These are phyloP conservation scores for Mallotus nudiflorus DNA, from an alignment of 345 rosid genomes.

Conservation along the genomic window DNA sequence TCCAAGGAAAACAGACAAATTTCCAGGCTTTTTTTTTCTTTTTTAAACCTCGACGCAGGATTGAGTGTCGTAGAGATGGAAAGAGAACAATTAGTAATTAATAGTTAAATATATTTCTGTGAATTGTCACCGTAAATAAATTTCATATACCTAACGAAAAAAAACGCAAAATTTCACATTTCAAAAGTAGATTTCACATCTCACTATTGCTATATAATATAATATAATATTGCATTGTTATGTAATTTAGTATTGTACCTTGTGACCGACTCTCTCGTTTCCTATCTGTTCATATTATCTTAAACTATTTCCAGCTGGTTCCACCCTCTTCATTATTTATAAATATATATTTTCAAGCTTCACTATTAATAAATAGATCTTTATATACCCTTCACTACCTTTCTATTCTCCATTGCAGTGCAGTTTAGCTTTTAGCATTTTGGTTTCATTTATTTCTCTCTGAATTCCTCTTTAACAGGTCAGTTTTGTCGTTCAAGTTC, in stretches of 20 bases:
- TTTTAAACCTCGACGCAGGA: too few species aligned
- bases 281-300: not conserved
- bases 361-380: slow-evolving; percentile 9
- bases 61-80: too few species aligned
- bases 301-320: slow-evolving; percentile 24
- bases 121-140: too few species aligned
- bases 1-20: slow-evolving; percentile 10
- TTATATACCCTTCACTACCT: slow-evolving; percentile 31
- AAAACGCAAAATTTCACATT: too few species aligned
- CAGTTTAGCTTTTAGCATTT: not conserved
- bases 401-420: slow-evolving; percentile 16
- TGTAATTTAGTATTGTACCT: not conserved
- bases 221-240: not conserved
- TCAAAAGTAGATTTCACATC: not conserved
- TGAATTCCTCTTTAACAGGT: slow-evolving; percentile 44
- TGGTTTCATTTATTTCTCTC: slow-evolving; percentile 25
- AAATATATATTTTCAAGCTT: too few species aligned
- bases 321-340: not conserved
- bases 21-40: too few species aligned
- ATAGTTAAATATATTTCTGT: too few species aligned
- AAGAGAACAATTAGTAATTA: too few species aligned
- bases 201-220: not conserved
- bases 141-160: too few species aligned
- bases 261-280: not conserved
- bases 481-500: slow-evolving; percentile 14